Conservation (phyloP, 371 early-diverging fungal species). For the Mortierella sp. region DNA sequence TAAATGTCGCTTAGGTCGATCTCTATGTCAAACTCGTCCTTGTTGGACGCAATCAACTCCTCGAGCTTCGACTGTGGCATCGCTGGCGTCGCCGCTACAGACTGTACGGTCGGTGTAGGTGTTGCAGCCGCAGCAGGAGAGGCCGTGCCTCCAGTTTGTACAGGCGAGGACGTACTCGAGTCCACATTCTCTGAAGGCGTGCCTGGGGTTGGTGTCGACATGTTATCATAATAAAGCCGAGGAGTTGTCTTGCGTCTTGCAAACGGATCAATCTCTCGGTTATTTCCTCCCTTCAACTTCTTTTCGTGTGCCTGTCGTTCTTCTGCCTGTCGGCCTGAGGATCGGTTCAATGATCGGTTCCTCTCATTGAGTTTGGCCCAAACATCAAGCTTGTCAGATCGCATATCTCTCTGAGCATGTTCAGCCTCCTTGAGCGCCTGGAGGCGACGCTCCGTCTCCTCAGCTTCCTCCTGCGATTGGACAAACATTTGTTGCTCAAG, state of each 20-base stretch:
- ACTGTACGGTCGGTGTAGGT: conserved; percentile 17
- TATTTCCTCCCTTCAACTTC: conserved; percentile 11
- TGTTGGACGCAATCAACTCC: conserved; percentile 29
- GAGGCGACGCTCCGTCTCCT: conserved; percentile 32
- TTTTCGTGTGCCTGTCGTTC: conserved; percentile 21
- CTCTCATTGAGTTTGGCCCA: conserved; percentile 65
- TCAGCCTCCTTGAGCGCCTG: conserved; percentile 52
- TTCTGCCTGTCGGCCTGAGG: conserved; percentile 43
- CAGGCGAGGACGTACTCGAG: conserved; percentile 27
- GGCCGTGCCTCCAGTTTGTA: background rate
- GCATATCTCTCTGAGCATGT: conserved; percentile 32
- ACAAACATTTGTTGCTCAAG: conserved; percentile 37
- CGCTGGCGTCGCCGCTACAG: conserved; percentile 36
- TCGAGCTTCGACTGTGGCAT: conserved; percentile 47
- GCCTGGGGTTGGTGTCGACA: conserved; percentile 15
- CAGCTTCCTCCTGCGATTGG: conserved; percentile 30
- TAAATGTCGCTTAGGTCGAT: conserved; percentile 43
- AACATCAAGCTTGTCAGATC: conserved; percentile 55
- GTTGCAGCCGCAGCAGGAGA: background rate
- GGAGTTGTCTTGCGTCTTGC: conserved; percentile 51
- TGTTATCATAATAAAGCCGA: conserved; percentile 32
- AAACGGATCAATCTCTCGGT: conserved; percentile 46
- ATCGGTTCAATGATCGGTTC: conserved; percentile 43
- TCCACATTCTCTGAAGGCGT: conserved; percentile 23
- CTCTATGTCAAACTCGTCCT: conserved; percentile 42